These are phyloP conservation scores for Leccinum brunneo-olivaceum DNA, from an alignment of 1,284 basidiomycete species.

Conservation along the genomic window DNA sequence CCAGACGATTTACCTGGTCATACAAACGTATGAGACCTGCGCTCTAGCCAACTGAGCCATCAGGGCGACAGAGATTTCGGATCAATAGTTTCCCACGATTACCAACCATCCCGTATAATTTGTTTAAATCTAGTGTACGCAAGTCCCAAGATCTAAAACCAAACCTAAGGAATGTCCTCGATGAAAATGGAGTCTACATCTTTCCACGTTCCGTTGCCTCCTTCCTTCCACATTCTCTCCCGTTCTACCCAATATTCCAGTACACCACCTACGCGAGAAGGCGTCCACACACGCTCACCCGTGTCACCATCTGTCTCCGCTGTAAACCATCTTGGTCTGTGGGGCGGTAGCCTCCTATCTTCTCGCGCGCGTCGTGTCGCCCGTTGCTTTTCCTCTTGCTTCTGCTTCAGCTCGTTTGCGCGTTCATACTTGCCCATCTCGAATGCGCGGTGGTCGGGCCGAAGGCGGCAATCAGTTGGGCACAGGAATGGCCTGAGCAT, in stretches of 20 bases:
- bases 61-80: background rate
- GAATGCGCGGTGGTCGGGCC: constrained; percentile 94
- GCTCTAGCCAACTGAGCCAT: constrained; percentile 33
- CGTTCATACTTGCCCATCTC: constrained; percentile 87
- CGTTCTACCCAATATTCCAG: constrained; percentile 85
- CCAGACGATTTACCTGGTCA: constrained; percentile 21
- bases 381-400: constrained; percentile 87
- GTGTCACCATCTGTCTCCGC: constrained; percentile 78
- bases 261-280: constrained; percentile 45
- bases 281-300: constrained; percentile 81
- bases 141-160: background rate
- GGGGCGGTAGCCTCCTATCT: constrained; percentile 64
- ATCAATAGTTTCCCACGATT: background rate
- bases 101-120: background rate
- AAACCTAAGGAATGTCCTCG: constrained; percentile 33
- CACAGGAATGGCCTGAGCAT: constrained; percentile 70
- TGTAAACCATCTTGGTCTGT: constrained; percentile 80
- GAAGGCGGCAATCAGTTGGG: constrained; percentile 89
- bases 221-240: constrained; percentile 53
- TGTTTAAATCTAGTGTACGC: background rate
- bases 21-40: constrained; percentile 29
- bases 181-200: constrained; percentile 80
- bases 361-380: constrained; percentile 73
- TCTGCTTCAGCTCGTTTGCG: constrained; percentile 83
- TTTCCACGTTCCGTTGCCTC: constrained; percentile 45